Conservation (phyloP, 164 flowering plant species). For the Platanus orientalis region DNA sequence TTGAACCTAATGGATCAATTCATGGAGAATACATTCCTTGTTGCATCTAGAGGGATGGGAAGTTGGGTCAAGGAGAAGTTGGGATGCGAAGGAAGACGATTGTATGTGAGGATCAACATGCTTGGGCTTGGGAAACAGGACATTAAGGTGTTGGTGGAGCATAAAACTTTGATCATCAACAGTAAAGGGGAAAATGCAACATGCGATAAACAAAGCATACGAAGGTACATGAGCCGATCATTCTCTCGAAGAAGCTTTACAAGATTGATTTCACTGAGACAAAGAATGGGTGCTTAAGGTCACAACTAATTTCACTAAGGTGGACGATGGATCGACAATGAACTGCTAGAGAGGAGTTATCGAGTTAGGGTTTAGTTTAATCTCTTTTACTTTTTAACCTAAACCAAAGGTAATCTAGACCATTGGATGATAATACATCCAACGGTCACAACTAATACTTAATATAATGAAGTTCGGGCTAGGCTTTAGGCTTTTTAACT, state of each 20-base stretch:
- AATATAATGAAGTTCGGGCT: too few species aligned
- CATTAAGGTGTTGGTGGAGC: conserved; percentile 59
- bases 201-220: conserved; percentile 29
- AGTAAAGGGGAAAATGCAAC: conserved; percentile 33
- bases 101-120: conserved; percentile 59
- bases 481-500: too few species aligned
- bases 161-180: conserved; percentile 53
- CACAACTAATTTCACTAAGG: too few species aligned
- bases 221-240: conserved; percentile 41
- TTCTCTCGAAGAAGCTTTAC: conserved; percentile 33
- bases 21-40: conserved; percentile 38
- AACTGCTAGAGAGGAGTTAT: too few species aligned
- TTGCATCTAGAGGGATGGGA: conserved; percentile 35
- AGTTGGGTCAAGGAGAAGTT: conserved; percentile 26
- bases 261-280: conserved; percentile 43
- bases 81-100: conserved; percentile 57
- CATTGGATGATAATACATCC: too few species aligned
- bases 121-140: conserved; percentile 70
- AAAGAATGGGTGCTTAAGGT: conserved; percentile 64
- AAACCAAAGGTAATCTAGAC: too few species aligned
- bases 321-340: too few species aligned
- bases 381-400: too few species aligned
- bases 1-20: too few species aligned
- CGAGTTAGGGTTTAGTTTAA: too few species aligned
- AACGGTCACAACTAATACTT: too few species aligned